Conservation (phyloP, 2,329 filamentous ascomycete species). For the Microsporum canis region DNA sequence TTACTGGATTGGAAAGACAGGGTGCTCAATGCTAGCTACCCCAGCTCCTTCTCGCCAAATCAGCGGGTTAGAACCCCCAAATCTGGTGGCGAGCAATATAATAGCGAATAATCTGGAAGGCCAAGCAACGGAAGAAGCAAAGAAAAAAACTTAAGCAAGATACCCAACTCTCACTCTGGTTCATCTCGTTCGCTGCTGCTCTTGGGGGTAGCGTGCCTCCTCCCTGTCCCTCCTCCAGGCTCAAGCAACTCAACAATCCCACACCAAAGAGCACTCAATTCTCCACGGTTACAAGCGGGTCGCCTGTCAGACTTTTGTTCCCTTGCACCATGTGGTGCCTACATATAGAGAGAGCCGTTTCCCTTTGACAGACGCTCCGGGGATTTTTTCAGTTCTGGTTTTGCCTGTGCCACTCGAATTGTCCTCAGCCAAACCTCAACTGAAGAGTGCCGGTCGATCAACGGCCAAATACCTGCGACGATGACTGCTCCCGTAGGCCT, state of each 20-base stretch:
- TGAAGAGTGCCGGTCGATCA: neutral
- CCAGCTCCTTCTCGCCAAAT: constrained; percentile 2
- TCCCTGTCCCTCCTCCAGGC: neutral
- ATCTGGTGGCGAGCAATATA: neutral
- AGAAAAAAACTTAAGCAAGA: neutral
- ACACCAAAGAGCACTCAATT: neutral
- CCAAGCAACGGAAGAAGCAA: neutral
- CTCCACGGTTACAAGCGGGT: constrained; percentile 13
- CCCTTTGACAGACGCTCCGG: constrained; percentile 5
- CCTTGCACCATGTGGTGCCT: constrained; percentile 4
- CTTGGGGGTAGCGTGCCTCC: constrained; percentile 4
- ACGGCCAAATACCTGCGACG: neutral
- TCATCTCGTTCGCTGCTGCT: neutral
- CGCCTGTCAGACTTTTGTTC: neutral
- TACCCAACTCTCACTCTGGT: neutral
- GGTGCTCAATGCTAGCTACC: constrained; percentile 1
- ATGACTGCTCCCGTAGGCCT: neutral
- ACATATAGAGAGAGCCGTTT: constrained; percentile 10
- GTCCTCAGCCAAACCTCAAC: neutral
- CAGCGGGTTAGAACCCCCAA: neutral
- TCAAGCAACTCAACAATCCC: constrained; percentile 2
- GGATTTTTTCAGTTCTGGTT: constrained; percentile 7
- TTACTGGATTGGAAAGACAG: neutral
- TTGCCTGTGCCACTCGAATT: constrained; percentile 5
- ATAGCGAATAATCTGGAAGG: constrained; percentile 3